A percentile compares a stretch with the other conserved stretches of the same genome.
Conservation (phyloP, 2,329 filamentous ascomycete species). For the Sclerotinia borealis region DNA sequence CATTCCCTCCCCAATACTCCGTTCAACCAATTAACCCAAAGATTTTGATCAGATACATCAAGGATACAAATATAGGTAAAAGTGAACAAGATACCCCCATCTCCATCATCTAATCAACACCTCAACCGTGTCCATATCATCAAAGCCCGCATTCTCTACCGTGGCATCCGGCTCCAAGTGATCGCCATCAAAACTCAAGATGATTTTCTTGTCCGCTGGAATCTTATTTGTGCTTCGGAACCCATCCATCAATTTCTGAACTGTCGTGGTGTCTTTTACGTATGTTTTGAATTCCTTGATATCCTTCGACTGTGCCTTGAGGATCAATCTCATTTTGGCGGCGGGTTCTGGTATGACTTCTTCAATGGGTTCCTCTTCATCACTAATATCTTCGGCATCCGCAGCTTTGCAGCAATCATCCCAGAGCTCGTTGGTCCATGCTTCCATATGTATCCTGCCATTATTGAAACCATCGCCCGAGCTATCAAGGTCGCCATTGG, state of each 20-base stretch:
- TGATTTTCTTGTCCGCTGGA: slow-evolving; percentile 45
- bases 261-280: slow-evolving; percentile 49
- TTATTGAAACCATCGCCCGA: slow-evolving; percentile 41
- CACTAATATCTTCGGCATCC: slow-evolving; percentile 18
- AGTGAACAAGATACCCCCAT: neutral
- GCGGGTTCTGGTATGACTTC: neutral
- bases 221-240: slow-evolving; percentile 54
- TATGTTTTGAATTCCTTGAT: slow-evolving; percentile 45
- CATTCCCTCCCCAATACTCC: neutral
- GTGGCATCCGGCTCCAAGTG: slow-evolving; percentile 53
- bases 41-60: neutral
- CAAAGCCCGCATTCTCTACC: slow-evolving; percentile 63
- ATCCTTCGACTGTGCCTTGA: slow-evolving; percentile 44
- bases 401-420: slow-evolving; percentile 29
- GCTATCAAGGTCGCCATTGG: slow-evolving; percentile 26
- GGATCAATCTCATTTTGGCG: slow-evolving; percentile 43
- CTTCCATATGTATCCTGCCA: slow-evolving; percentile 65
- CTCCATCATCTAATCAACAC: slow-evolving; percentile 41
- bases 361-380: slow-evolving; percentile 22
- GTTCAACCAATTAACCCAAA: neutral
- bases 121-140: slow-evolving; percentile 70
- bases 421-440: slow-evolving; percentile 64
- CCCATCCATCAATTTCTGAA: slow-evolving; percentile 55
- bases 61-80: too few species aligned
- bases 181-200: slow-evolving; percentile 72